Evolutionary conservation across 2,329 filamentous ascomycete genomes (phyloP).

Genomic region (Chrysoporthe austroafricana): DNA sequence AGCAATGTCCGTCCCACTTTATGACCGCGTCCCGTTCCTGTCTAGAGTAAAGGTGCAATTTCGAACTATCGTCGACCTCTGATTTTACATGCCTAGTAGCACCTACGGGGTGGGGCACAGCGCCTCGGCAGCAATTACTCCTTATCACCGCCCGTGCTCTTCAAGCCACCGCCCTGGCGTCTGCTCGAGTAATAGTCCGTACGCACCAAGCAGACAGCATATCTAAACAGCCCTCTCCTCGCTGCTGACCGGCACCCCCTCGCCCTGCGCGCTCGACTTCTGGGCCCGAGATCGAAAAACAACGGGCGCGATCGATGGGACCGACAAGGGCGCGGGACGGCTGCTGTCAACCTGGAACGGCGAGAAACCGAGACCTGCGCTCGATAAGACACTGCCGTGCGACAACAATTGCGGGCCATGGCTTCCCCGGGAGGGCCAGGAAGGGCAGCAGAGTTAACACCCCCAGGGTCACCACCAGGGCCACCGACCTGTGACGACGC

Average conservation of each 20-base stretch:
- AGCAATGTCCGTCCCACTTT: not conserved
- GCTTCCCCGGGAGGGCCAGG: conserved; percentile 13
- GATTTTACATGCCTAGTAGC: not conserved
- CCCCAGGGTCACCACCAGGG: not conserved
- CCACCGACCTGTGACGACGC: conserved; percentile 18
- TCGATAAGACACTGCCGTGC: conserved; percentile 3
- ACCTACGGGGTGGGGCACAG: not conserved
- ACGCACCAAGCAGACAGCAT: too few relatives aligned
- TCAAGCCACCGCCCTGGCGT: too few relatives aligned
- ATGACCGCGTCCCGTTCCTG: not conserved
- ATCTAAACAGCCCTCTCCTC: too few relatives aligned
- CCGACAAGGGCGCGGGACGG: conserved; percentile 15
- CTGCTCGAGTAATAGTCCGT: too few relatives aligned
- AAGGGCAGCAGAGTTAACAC: conserved; percentile 1
- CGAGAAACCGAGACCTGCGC: not conserved
- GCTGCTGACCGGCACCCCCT: too few relatives aligned
- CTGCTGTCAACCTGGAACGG: conserved; percentile 11
- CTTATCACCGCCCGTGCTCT: too few relatives aligned
- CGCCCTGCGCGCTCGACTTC: too few relatives aligned
- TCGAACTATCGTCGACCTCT: not conserved
- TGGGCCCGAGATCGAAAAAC: not conserved
- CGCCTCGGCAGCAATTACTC: not conserved
- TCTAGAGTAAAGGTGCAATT: not conserved
- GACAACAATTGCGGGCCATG: conserved; percentile 19
- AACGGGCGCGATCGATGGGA: conserved; percentile 8